Conservation (phyloP, 2,329 filamentous ascomycete genomes). For the Plectosphaerella sp. region DNA sequence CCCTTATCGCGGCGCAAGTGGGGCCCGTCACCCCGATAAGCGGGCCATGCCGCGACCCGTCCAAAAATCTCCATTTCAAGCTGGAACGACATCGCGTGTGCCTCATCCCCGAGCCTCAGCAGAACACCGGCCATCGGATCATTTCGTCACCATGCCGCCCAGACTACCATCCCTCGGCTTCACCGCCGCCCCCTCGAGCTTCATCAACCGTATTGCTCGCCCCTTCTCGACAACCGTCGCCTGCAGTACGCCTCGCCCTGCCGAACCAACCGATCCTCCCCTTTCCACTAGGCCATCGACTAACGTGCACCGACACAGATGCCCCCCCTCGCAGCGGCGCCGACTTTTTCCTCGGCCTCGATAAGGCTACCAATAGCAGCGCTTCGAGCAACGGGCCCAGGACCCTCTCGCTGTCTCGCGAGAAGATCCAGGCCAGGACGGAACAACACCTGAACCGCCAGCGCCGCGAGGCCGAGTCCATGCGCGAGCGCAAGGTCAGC, state of each 20-base stretch:
- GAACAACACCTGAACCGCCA: constrained; percentile 18
- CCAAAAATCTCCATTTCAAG: constrained; percentile 8
- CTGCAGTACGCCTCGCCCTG: constrained; percentile 5
- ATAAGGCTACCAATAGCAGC: constrained; percentile 2
- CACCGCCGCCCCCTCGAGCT: constrained; percentile 8
- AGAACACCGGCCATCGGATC: constrained; percentile 11
- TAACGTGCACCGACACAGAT: background rate
- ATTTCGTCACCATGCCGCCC: constrained; percentile 29
- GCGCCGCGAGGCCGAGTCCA: constrained; percentile 29
- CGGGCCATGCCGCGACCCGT: constrained; percentile 10
- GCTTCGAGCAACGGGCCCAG: constrained; percentile 6
- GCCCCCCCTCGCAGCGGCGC: background rate
- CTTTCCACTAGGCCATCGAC: background rate
- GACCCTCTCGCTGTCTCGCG: constrained; percentile 13
- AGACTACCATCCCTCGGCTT: constrained; percentile 24
- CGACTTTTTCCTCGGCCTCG: constrained; percentile 7
- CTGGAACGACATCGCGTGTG: constrained; percentile 1
- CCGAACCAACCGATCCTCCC: background rate
- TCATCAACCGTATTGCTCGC: constrained; percentile 8
- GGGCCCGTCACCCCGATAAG: constrained; percentile 3
- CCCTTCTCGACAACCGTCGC: constrained; percentile 9
- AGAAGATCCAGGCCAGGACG: constrained; percentile 15
- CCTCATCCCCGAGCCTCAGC: constrained; percentile 1
- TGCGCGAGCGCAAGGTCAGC: constrained; percentile 33
- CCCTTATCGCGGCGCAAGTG: constrained; percentile 7